A percentile compares a stretch with the other conserved stretches of the same genome.
phyloP scores from a whole-genome alignment of 768 basidiomycete genomes.

The Tulasnella sp. region DNA sequence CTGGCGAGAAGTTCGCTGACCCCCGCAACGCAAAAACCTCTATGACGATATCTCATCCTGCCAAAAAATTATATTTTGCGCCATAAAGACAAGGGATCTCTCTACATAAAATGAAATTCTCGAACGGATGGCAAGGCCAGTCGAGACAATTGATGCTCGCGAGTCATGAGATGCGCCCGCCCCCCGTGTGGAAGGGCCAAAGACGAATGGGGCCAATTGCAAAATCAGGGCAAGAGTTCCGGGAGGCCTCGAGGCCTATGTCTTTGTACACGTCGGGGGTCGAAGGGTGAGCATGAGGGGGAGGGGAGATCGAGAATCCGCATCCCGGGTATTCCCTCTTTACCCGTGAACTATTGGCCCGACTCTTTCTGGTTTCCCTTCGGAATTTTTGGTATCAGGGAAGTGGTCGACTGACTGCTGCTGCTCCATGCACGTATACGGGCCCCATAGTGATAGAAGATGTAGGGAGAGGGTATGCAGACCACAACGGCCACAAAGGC shows the following conservation, averaged over 20 bases:
- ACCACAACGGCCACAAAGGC: constrained; percentile 54
- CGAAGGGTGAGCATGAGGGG: background rate
- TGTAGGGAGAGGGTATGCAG: constrained; percentile 47
- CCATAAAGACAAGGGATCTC: background rate
- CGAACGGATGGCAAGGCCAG: background rate
- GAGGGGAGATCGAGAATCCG: background rate
- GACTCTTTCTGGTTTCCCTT: background rate
- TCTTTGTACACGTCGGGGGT: constrained; percentile 1
- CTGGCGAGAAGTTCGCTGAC: background rate
- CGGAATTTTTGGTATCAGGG: background rate
- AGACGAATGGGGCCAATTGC: background rate
- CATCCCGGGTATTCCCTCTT: background rate
- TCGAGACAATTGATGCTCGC: background rate
- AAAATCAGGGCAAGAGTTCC: constrained; percentile 1
- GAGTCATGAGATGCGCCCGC: constrained; percentile 6
- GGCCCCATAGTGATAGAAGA: constrained; percentile 25
- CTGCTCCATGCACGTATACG: constrained; percentile 23
- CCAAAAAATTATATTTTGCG: background rate
- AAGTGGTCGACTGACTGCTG: background rate
- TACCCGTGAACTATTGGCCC: background rate
- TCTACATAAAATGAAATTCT: constrained; percentile 3
- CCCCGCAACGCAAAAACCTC: background rate
- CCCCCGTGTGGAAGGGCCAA: background rate
- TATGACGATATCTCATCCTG: background rate
- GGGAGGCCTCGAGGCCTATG: constrained; percentile 2